Evolutionary conservation across 23 red algal species (phyloP), one percentile per base, ranked within the genome.

Genomic region (Gracilariopsis chorda): DNA sequence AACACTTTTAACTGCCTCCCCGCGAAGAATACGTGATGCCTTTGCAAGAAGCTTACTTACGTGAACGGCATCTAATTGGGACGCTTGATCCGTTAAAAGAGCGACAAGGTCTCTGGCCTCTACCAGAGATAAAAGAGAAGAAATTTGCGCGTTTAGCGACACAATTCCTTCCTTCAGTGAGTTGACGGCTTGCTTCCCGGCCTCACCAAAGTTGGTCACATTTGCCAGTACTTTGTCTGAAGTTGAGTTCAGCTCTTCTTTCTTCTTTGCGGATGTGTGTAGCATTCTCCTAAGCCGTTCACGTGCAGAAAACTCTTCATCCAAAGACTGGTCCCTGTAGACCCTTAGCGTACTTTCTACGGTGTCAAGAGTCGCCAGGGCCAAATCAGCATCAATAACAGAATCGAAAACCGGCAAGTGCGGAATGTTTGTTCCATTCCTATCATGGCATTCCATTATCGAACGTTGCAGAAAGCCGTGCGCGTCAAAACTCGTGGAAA

Each of bases 381-480:
- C 85, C 2, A 69, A 67, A 51, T 89, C 85, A 33, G 85, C 85
- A 34, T 89, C 70, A 24, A 89, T 51, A 4, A 69, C 39, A 77
- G 65, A 64, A 36, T 77, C 85, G 25, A 89, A 69, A 20, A 78
- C 36, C 7, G 85, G 85, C 9, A 89, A 21, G 8, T 78, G 68
- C 10, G 85, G 45, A 32, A 69, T 64, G 4, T 69, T 64, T 7
- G 70, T 55, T 9, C 34, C 68, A 37, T 17, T 73, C 42, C 60
- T 62, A 30, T 89, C 85, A 61, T 89, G 55, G 17, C 69, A 34
- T 36, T 58, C 68, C 24, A 63, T 40, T 39, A 89, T 45, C 1
- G 58, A 64, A n/a, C 85, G 65, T 65, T 89, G 85, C 14, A 89
- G 52, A 77, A 89, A 89, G 58, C 64, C 69, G 30, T 89, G 85